These are phyloP conservation scores for Helminthosporium solani DNA, from an alignment of 2,329 filamentous ascomycete genomes.

Conservation along the genomic window DNA sequence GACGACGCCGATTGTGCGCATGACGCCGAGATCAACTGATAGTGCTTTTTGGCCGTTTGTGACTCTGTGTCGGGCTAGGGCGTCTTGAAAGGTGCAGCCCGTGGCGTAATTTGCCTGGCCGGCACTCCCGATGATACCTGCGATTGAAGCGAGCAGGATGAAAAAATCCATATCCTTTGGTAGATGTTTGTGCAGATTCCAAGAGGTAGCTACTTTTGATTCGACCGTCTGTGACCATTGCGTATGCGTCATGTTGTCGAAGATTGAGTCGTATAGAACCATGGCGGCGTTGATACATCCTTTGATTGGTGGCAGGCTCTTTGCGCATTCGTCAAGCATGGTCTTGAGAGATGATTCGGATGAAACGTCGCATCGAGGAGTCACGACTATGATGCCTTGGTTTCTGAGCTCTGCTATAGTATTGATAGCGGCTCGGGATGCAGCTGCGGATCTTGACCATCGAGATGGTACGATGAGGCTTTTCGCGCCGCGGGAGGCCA, in stretches of 20 bases:
- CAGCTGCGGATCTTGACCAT: no score
- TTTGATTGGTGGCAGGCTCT: slow-evolving; percentile 11
- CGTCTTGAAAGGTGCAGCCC: slow-evolving; percentile 27
- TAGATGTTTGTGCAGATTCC: slow-evolving; percentile 14
- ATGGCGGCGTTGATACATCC: slow-evolving; percentile 18
- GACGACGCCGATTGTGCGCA: slow-evolving; percentile 2
- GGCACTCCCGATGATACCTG: slow-evolving; percentile 6
- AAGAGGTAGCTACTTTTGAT: slow-evolving; percentile 9
- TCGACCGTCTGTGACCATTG: slow-evolving; percentile 5
- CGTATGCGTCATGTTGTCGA: slow-evolving; percentile 10
- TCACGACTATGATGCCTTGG: neutral
- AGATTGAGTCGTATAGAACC: slow-evolving; percentile 9
- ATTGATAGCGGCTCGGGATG: neutral
- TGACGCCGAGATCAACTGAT: slow-evolving; percentile 30
- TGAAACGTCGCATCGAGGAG: slow-evolving; percentile 1
- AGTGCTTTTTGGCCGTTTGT: slow-evolving; percentile 42
- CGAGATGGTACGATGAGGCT: slow-evolving; percentile 17
- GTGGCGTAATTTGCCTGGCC: slow-evolving; percentile 22
- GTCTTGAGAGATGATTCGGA: neutral
- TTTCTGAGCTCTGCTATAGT: neutral
- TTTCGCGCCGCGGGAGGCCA: slow-evolving; percentile 15
- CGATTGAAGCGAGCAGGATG: slow-evolving; percentile 5
- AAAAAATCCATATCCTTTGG: slow-evolving; percentile 13
- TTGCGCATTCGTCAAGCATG: neutral
- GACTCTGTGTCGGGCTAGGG: slow-evolving; percentile 19